Evolutionary conservation across 2,329 filamentous ascomycete genomes (phyloP).

Genomic region (Curvularia sp.): DNA sequence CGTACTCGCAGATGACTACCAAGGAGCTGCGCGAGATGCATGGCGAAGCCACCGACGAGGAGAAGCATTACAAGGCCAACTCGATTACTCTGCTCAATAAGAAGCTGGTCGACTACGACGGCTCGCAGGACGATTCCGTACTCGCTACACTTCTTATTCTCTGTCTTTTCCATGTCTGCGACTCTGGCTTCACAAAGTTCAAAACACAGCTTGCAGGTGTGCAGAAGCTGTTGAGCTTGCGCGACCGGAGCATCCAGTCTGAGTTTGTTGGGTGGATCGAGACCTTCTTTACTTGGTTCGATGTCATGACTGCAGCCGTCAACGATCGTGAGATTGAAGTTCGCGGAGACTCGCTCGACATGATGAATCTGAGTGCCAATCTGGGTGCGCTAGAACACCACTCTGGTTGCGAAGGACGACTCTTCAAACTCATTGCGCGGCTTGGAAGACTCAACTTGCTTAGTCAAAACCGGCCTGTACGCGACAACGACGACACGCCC

Average conservation of each 20-base stretch:
- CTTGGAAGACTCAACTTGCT: conserved; percentile 85
- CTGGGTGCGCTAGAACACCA: conserved; percentile 82
- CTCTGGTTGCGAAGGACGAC: conserved; percentile 82
- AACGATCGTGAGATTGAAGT: conserved; percentile 91
- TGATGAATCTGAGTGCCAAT: conserved; percentile 69
- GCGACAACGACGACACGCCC: conserved; percentile 46
- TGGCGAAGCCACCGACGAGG: conserved; percentile 71
- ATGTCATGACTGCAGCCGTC: conserved; percentile 88
- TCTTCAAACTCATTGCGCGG: conserved; percentile 86
- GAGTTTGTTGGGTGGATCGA: conserved; percentile 88
- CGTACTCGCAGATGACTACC: conserved; percentile 48
- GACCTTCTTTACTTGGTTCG: conserved; percentile 91
- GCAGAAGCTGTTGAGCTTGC: conserved; percentile 83
- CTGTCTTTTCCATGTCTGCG: conserved; percentile 91
- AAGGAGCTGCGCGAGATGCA: conserved; percentile 51
- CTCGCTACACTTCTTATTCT: conserved; percentile 86
- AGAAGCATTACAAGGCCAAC: conserved; percentile 83
- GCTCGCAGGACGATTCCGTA: conserved; percentile 83
- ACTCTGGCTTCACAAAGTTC: conserved; percentile 91
- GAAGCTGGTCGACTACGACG: conserved; percentile 77
- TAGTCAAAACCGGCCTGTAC: conserved; percentile 68
- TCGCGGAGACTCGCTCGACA: conserved; percentile 67
- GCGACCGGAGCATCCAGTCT: conserved; percentile 66
- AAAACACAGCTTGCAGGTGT: conserved; percentile 93
- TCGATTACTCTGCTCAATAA: conserved; percentile 84